phyloP scores from a whole-genome alignment of 805 yeast genomes.

The Ogataea ganodermae region DNA sequence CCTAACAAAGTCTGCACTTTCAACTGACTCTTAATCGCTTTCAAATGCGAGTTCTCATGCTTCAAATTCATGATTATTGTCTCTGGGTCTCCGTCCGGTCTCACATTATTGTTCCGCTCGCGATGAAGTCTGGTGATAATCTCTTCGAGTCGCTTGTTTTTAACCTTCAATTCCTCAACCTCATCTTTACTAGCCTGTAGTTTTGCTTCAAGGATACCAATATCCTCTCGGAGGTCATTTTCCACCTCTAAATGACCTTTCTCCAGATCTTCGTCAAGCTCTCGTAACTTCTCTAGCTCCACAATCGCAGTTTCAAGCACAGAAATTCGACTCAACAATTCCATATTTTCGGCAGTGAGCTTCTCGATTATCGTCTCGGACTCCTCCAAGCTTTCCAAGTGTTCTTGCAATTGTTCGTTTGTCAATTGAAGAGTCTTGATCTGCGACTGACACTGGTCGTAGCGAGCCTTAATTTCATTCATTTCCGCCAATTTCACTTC shows the following conservation, averaged over 20 bases:
- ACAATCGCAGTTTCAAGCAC: conserved; percentile 40
- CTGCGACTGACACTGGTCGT: conserved; percentile 1
- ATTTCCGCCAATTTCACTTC: conserved; percentile 22
- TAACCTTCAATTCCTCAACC: conserved; percentile 25
- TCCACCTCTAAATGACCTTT: conserved; percentile 46
- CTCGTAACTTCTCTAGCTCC: conserved; percentile 52
- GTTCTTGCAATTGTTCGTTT: conserved; percentile 31
- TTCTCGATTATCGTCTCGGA: conserved; percentile 37
- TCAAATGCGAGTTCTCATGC: conserved; percentile 22
- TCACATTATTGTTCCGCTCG: neutral
- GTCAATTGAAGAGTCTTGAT: conserved; percentile 9
- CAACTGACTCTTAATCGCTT: conserved; percentile 12
- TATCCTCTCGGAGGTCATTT: conserved; percentile 42
- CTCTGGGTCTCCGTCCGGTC: conserved; percentile 6
- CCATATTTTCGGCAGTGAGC: conserved; percentile 38
- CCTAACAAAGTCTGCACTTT: conserved; percentile 11
- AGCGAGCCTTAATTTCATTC: conserved; percentile 11
- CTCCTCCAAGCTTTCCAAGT: conserved; percentile 31
- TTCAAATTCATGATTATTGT: conserved; percentile 11
- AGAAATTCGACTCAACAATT: conserved; percentile 37
- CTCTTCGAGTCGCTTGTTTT: conserved; percentile 40
- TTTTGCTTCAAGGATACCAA: conserved; percentile 31
- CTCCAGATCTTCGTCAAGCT: conserved; percentile 52
- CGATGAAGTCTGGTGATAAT: conserved; percentile 2
- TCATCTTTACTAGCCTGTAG: conserved; percentile 19